Conservation (phyloP, 2,329 filamentous ascomycete genomes). For the Stylonectria norvegica region DNA sequence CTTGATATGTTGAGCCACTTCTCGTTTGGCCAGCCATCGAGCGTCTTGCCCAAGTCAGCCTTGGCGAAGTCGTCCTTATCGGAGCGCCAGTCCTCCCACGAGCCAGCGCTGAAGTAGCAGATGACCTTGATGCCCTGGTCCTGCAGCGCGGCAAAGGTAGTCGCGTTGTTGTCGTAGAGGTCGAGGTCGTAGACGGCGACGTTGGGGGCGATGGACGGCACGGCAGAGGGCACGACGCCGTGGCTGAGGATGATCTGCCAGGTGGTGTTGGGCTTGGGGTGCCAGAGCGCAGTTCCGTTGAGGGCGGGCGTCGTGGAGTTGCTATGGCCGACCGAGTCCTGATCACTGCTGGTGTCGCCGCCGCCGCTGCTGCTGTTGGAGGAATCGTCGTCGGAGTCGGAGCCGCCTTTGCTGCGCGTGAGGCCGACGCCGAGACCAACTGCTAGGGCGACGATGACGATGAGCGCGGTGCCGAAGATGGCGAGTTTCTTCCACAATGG, state of each 20-base stretch:
- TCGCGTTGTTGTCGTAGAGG: conserved; percentile 51
- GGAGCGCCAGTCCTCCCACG: conserved; percentile 60
- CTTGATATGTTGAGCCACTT: conserved; percentile 62
- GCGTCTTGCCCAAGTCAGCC: conserved; percentile 53
- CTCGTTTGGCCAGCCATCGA: conserved; percentile 66
- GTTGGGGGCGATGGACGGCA: conserved; percentile 36
- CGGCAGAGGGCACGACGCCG: conserved; percentile 39
- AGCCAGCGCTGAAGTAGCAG: conserved; percentile 73
- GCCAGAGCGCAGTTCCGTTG: conserved; percentile 41
- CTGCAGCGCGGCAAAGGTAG: conserved; percentile 52
- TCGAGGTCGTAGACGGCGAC: conserved; percentile 49
- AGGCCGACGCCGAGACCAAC: conserved; percentile 57
- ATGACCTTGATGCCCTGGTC: conserved; percentile 60
- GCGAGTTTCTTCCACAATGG: conserved; percentile 32
- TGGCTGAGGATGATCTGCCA: conserved; percentile 61
- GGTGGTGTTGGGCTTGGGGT: conserved; percentile 47
- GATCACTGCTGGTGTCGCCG: conserved; percentile 4
- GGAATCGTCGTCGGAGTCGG: conserved; percentile 11
- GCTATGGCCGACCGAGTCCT: conserved; percentile 19
- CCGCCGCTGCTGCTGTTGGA: conserved; percentile 21
- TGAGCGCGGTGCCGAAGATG: conserved; percentile 21
- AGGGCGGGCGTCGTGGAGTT: conserved; percentile 13
- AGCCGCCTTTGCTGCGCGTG: conserved; percentile 29
- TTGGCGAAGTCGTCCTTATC: conserved; percentile 54
- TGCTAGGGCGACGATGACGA: conserved; percentile 41